Base-by-base conservation (phyloP, 176 grass and related monocot genomes). In the Oryza longistaminata region DNA sequence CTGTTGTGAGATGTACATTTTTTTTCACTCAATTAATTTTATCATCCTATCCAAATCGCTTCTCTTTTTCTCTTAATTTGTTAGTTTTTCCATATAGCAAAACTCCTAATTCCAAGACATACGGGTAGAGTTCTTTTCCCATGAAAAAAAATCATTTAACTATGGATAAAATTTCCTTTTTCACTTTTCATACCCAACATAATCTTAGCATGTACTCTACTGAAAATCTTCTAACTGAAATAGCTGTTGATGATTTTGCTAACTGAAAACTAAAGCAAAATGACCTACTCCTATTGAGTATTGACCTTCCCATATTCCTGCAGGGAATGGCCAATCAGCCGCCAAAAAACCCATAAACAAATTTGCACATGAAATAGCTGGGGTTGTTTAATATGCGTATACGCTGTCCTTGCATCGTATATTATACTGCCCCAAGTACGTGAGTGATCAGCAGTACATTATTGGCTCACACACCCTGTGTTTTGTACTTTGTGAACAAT, bases 401-500 rank as follows among this genome's bases (percentile, higher is more conserved):
- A n/a, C 9, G 12, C 21, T n/a, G 83, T 61, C 49, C 65, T 68
- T 45, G 61, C 7, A 52, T 48, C 10, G 10, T 58, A 35, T 25
- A 70, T 43, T 70, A 85, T 78, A 82, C 35, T 39, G 33, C 9
- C 40, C 40, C 10, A 68, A 64, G 79, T 90, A 61, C 68, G 9
- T 40, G 37, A 62, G 60, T 15, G 6, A 46, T 61, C 61, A 79
- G 60, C 53, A 21, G 19, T 70, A 79, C 44, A 90, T 74, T 62
- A 79, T 83, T 83, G 68, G 68, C 27, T 79, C 29, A 74, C 8
- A 83, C 83, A 87, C 88, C 80, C 69, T 87, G 80, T 83, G 74
- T 6, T 79, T 74, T 69, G 80, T 83, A 79, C 84, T 74, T 79
- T 90, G 74, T 11, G 49, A 90, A 90, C 69, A 79, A 50, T 79